Conservation (phyloP, 768 basidiomycete species). For the Boletus fagicola region DNA sequence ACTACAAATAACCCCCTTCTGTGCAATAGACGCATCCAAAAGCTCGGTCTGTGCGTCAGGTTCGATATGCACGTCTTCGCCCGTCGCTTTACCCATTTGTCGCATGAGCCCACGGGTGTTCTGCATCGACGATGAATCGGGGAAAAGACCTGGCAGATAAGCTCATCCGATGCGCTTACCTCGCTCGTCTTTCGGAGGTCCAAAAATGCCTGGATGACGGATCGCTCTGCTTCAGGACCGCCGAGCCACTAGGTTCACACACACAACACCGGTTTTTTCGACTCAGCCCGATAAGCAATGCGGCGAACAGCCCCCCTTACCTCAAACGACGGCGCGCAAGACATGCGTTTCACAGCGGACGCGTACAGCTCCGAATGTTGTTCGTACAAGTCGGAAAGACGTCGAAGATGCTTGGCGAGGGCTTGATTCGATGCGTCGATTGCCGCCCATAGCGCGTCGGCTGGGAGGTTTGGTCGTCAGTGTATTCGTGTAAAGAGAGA, state of each 20-base stretch:
- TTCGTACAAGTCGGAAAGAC: conserved; percentile 49
- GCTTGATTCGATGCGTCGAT: conserved; percentile 63
- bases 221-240: conserved; percentile 7
- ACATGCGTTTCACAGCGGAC: conserved; percentile 59
- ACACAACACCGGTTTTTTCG: background rate
- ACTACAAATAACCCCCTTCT: conserved; percentile 87
- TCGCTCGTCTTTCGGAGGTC: conserved; percentile 57
- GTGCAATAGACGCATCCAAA: conserved; percentile 70
- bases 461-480: conserved; percentile 34
- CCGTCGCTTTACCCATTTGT: conserved; percentile 70
- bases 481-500: background rate
- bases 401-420: conserved; percentile 50
- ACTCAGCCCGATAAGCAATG: background rate
- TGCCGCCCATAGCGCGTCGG: conserved; percentile 61
- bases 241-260: conserved; percentile 45
- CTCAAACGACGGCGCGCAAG: conserved; percentile 49
- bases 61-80: conserved; percentile 77
- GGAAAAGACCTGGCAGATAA: background rate
- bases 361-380: conserved; percentile 50
- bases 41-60: conserved; percentile 83
- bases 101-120: conserved; percentile 78
- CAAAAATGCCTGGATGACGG: conserved; percentile 54
- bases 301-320: conserved; percentile 41
- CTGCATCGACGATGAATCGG: conserved; percentile 38
- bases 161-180: conserved; percentile 35